Evolutionary conservation across 768 basidiomycete species (phyloP), one percentile per base, ranked within the genome.

Genomic region (Podaxis mareebaensis): DNA sequence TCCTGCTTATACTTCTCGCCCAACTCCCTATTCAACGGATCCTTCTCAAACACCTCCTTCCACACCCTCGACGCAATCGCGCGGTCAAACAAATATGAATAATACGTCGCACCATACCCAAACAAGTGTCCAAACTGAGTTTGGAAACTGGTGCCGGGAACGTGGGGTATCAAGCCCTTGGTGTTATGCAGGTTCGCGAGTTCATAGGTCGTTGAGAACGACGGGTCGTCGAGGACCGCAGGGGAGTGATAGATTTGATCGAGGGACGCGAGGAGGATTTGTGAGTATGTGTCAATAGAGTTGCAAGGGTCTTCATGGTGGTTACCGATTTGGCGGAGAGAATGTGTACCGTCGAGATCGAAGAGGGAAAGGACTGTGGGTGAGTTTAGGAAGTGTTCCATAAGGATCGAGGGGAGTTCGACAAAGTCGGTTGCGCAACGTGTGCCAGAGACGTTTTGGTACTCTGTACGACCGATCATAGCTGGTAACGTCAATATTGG

Each of bases 371-470:
- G 85, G 30, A 99, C 93, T 13, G 78, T 75, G 0, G 93, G 86
- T 0, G 96, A 96, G 46, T 85, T 90, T 46, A 96, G 84, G 80
- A 99, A 98, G 71, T 95, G 94, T 73, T 99, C 97, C 97, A 99
- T 99, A 22, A 99, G 85, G 69, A 99, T 95, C 10, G 96, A 99
- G 0, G 97, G 97, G 5, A 99, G 80, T 72, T 99, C 97, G 63
- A 98, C 96, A 70, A 99, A 97, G 72, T 99, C 97, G 0, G 97
- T 99, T 0, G 97, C 93, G 73, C 95, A 97, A 20, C 97, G 92
- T 1, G 97, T 99, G 15, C 97, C 97, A 0, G 96, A 89, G 4
- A 99, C 95, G 70, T 98, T 99, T 73, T 99, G 96, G 71, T 96
- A 97, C 69, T 96, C 95, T 7, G 96, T 99, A 52, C 93, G 84